A percentile compares a stretch with the other conserved stretches of the same genome.
phyloP scores from a whole-genome alignment of 768 basidiomycete genomes.

The Guyanaporus albipodus region DNA sequence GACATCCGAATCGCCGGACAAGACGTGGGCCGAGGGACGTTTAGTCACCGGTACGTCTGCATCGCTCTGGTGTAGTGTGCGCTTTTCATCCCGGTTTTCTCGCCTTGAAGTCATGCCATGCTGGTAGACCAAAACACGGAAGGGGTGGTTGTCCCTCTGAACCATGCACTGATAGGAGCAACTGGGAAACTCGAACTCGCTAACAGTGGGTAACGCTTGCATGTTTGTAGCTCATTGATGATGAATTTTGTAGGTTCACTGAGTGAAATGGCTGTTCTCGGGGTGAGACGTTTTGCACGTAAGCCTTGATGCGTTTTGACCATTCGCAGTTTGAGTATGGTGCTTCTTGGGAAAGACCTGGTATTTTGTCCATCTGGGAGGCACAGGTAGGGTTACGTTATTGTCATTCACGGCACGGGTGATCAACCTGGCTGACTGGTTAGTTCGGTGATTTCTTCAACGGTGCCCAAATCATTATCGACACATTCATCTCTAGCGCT shows the following conservation, averaged over 20 bases:
- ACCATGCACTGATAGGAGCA: constrained; percentile 52
- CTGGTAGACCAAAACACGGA: constrained; percentile 86
- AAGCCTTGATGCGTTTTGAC: not conserved
- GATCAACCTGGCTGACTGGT: not conserved
- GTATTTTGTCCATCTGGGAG: constrained; percentile 85
- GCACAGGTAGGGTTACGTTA: constrained; percentile 55
- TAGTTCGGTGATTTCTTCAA: constrained; percentile 94
- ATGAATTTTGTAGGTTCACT: constrained; percentile 55
- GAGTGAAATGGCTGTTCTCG: constrained; percentile 87
- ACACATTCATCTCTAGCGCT: constrained; percentile 80
- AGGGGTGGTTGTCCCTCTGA: constrained; percentile 75
- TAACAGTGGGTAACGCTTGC: constrained; percentile 57
- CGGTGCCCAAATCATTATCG: constrained; percentile 83
- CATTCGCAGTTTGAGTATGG: constrained; percentile 83
- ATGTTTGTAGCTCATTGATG: not conserved
- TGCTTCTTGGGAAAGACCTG: constrained; percentile 82
- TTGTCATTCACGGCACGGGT: not conserved
- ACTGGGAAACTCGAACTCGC: constrained; percentile 77
- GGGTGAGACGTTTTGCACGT: constrained; percentile 43
- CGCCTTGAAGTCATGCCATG: constrained; percentile 71
- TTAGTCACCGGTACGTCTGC: constrained; percentile 61
- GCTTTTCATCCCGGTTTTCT: not conserved
- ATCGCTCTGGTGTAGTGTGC: not conserved
- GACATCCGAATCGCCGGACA: constrained; percentile 91
- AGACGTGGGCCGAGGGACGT: constrained; percentile 88